These are phyloP conservation scores for Phytophthora syringae DNA, from an alignment of 352 stramenopile genomes.

Conservation along the genomic window DNA sequence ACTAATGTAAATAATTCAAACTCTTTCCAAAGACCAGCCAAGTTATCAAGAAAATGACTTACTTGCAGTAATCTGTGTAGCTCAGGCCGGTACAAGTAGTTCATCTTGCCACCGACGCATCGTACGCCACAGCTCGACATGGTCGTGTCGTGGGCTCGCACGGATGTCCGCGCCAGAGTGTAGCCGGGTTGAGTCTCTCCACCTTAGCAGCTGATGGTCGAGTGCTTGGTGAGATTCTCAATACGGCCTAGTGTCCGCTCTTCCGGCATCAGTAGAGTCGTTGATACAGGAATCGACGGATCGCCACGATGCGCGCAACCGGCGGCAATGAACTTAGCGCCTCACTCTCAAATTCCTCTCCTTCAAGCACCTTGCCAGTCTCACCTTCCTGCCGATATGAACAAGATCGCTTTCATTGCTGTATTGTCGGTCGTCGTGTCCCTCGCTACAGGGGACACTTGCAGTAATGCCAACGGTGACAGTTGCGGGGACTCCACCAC, in stretches of 20 bases:
- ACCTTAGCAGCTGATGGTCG: slow-evolving; percentile 17
- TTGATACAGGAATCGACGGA: neutral
- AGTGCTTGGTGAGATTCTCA: slow-evolving; percentile 17
- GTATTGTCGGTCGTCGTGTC: neutral
- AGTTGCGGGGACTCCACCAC: neutral
- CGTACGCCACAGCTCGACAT: neutral
- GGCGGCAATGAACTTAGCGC: too few relatives aligned
- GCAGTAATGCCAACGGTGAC: slow-evolving; percentile 10
- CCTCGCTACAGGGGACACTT: slow-evolving; percentile 9
- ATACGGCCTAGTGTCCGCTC: slow-evolving; percentile 8
- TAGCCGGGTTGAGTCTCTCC: slow-evolving; percentile 7
- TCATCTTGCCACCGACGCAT: neutral
- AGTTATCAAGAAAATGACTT: too few relatives aligned
- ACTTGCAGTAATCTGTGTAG: too few relatives aligned
- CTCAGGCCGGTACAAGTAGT: too few relatives aligned
- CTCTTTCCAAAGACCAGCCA: too few relatives aligned
- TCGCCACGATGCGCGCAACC: neutral
- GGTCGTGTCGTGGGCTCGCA: neutral
- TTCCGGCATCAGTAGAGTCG: slow-evolving; percentile 13
- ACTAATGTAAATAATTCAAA: too few relatives aligned
- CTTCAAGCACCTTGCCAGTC: neutral
- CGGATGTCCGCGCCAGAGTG: slow-evolving; percentile 6
- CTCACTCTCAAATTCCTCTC: neutral
- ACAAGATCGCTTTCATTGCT: slow-evolving; percentile 12
- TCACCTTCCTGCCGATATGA: slow-evolving; percentile 1